phyloP scores from a whole-genome alignment of 2,329 filamentous ascomycete genomes.

The Penicillium sclerotigenum region DNA sequence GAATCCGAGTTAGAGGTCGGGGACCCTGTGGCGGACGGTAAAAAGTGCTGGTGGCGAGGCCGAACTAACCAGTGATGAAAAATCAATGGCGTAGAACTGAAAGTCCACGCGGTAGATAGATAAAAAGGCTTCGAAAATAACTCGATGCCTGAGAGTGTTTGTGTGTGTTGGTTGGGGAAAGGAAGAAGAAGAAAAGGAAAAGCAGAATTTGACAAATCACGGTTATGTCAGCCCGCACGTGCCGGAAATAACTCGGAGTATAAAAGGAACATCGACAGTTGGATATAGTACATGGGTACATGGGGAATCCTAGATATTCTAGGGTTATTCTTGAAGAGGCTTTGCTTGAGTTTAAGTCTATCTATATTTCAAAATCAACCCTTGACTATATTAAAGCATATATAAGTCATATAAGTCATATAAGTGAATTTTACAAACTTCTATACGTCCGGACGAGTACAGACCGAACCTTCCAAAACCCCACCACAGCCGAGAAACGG shows the following conservation, averaged over 20 bases:
- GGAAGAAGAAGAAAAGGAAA: conserved; percentile 21
- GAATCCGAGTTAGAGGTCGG: conserved; percentile 24
- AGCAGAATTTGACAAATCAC: conserved; percentile 25
- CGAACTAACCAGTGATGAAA: conserved; percentile 7
- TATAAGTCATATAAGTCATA: neutral
- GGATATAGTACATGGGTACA: neutral
- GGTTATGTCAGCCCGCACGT: conserved; percentile 27
- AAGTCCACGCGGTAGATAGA: conserved; percentile 16
- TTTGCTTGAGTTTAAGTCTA: neutral
- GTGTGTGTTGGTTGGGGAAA: conserved; percentile 10
- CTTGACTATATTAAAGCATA: neutral
- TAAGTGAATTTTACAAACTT: neutral
- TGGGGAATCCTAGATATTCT: neutral
- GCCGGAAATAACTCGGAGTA: conserved; percentile 16
- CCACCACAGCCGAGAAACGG: conserved; percentile 5
- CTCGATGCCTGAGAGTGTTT: conserved; percentile 5
- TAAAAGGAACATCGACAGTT: neutral
- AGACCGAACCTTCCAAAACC: neutral
- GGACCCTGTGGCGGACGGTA: conserved; percentile 11
- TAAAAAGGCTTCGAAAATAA: conserved; percentile 16
- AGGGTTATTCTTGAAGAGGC: neutral
- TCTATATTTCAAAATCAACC: neutral
- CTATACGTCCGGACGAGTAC: neutral
- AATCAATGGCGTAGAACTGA: conserved; percentile 6
- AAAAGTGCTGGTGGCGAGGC: conserved; percentile 24